Evolutionary conservation across 2,329 filamentous ascomycete genomes (phyloP).

Genomic region (Aspergillus brunneoviolaceus): DNA sequence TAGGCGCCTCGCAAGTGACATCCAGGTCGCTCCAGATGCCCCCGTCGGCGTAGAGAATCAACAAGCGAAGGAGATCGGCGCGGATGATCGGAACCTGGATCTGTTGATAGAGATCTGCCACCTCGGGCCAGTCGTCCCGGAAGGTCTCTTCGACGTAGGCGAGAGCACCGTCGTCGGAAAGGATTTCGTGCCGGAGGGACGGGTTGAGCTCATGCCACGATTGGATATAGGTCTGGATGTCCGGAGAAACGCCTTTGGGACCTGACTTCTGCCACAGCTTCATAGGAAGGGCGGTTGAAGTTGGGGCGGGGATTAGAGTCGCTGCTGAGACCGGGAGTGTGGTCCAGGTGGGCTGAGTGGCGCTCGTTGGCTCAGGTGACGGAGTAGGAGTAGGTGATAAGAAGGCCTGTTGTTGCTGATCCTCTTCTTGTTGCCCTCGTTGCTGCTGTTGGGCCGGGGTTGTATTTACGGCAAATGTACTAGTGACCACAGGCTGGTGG

Average conservation of each 20-base stretch:
- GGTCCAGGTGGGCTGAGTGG: background rate
- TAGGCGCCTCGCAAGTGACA: conserved; percentile 33
- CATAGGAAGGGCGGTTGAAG: conserved; percentile 7
- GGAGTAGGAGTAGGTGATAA: background rate
- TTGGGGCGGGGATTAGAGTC: background rate
- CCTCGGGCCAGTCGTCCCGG: conserved; percentile 32
- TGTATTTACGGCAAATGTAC: conserved; percentile 3
- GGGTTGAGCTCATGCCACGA: conserved; percentile 33
- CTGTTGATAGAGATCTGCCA: conserved; percentile 35
- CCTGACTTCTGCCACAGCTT: conserved; percentile 20
- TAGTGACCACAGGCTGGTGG: conserved; percentile 10
- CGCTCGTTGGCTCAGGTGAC: background rate
- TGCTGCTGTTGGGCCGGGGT: background rate
- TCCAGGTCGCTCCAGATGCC: conserved; percentile 47
- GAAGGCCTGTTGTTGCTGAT: background rate
- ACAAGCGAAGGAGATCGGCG: conserved; percentile 44
- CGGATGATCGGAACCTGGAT: conserved; percentile 38
- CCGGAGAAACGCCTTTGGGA: conserved; percentile 8
- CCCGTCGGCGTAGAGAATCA: conserved; percentile 42
- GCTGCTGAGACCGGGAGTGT: background rate
- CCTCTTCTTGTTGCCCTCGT: background rate
- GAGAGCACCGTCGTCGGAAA: conserved; percentile 33
- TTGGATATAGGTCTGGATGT: conserved; percentile 7
- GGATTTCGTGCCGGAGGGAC: conserved; percentile 29
- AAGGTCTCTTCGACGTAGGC: conserved; percentile 37